Conservation (phyloP, 352 stramenopile genomes). For the Globisporangium radiosum region DNA sequence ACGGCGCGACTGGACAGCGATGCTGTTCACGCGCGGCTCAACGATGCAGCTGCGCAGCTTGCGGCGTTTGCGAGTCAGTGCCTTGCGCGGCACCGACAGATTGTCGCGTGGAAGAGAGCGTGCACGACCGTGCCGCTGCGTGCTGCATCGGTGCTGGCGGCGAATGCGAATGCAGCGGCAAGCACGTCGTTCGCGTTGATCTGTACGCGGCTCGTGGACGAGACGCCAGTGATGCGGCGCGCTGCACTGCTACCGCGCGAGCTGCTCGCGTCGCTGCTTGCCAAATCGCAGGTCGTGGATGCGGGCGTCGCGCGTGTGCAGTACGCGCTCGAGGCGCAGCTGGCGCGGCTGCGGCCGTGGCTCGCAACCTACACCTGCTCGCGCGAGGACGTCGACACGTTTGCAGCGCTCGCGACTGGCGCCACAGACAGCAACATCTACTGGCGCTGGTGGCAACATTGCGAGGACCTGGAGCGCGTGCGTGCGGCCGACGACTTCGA, state of each 20-base stretch:
- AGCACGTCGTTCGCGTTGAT: constrained; percentile 22
- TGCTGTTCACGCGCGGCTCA: not conserved
- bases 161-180: not conserved
- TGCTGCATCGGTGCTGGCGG: not conserved
- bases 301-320: constrained; percentile 19
- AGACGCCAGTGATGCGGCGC: constrained; percentile 3
- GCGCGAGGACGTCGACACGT: constrained; percentile 35
- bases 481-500: not conserved
- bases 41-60: constrained; percentile 17
- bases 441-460: constrained; percentile 28
- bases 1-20: not conserved
- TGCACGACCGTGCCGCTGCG: constrained; percentile 15
- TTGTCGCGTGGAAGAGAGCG: constrained; percentile 31
- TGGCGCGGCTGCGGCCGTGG: constrained; percentile 25
- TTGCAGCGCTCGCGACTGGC: constrained; percentile 18
- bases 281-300: constrained; percentile 28
- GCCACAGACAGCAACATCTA: constrained; percentile 33
- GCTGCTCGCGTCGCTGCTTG: constrained; percentile 18
- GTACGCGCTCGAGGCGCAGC: constrained; percentile 21
- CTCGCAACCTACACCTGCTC: constrained; percentile 30
- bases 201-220: constrained; percentile 9
- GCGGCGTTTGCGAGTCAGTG: constrained; percentile 39
- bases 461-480: constrained; percentile 7
- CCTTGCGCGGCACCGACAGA: constrained; percentile 38
- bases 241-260: constrained; percentile 12